Evolutionary conservation across 768 basidiomycete genomes (phyloP).

Genomic region (Suillus ampliporus): DNA sequence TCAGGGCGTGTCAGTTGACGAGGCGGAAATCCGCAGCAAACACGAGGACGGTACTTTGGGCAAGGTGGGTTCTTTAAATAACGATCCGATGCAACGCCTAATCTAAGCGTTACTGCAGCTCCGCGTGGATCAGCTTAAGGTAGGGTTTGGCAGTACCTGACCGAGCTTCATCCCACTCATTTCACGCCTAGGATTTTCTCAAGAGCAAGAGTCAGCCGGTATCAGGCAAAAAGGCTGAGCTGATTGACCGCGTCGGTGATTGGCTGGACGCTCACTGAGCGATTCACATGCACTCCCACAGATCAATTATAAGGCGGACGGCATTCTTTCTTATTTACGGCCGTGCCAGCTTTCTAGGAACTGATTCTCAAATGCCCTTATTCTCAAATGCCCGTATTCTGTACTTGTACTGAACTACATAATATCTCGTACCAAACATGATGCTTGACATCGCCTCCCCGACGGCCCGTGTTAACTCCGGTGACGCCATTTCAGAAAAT

Average conservation of each 20-base stretch:
- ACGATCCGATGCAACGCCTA: not conserved
- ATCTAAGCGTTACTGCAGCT: conserved; percentile 50
- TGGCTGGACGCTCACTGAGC: conserved; percentile 55
- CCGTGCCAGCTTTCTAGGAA: conserved; percentile 3
- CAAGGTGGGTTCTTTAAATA: conserved; percentile 58
- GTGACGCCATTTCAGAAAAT: not conserved
- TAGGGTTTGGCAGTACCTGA: conserved; percentile 33
- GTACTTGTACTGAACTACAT: not conserved
- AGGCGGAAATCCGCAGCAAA: conserved; percentile 74
- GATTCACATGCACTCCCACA: not conserved
- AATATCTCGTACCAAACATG: not conserved
- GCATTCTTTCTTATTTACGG: not conserved
- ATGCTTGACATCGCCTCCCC: not conserved
- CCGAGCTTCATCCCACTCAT: conserved; percentile 15
- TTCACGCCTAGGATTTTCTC: conserved; percentile 63
- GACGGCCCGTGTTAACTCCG: not conserved
- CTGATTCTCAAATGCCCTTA: not conserved
- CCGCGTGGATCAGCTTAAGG: conserved; percentile 81
- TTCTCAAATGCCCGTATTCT: too few relatives aligned
- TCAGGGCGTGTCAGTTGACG: conserved; percentile 68
- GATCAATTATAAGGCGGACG: not conserved
- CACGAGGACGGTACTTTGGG: conserved; percentile 61
- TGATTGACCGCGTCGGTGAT: conserved; percentile 67
- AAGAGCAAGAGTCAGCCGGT: conserved; percentile 64
- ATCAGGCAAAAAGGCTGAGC: conserved; percentile 76